Percentiles rank a stretch among this genome's conserved stretches.
These are phyloP conservation scores for Aspergillus panamensis DNA, from an alignment of 495 filamentous ascomycete species.

Conservation along the genomic window DNA sequence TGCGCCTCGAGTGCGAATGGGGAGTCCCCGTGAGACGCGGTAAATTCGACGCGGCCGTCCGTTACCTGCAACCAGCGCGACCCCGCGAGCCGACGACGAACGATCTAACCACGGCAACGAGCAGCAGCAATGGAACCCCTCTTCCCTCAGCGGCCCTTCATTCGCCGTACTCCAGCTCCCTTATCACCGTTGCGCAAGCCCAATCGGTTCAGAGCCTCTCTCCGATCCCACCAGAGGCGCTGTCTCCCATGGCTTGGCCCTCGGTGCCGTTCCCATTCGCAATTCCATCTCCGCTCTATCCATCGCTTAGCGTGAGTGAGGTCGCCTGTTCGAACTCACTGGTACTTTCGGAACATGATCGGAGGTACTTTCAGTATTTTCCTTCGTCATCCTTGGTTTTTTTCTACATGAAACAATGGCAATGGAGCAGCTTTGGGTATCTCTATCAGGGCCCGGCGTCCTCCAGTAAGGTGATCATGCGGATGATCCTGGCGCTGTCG, in stretches of 20 bases:
- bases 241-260: slow-evolving; percentile 9
- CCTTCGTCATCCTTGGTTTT: slow-evolving; percentile 40
- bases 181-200: slow-evolving; percentile 1
- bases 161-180: slow-evolving; percentile 7
- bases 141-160: not conserved
- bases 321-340: slow-evolving; percentile 38
- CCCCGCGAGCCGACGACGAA: slow-evolving; percentile 13
- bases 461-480: slow-evolving; percentile 43
- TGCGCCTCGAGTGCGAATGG: slow-evolving; percentile 39
- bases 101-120: not conserved
- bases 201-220: slow-evolving; percentile 6
- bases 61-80: slow-evolving; percentile 32
- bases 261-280: not conserved
- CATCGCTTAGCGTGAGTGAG: slow-evolving; percentile 25
- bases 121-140: not conserved
- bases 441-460: slow-evolving; percentile 39
- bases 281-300: slow-evolving; percentile 23
- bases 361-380: slow-evolving; percentile 42
- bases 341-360: slow-evolving; percentile 35
- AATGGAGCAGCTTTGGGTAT: slow-evolving; percentile 42
- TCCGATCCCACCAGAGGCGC: slow-evolving; percentile 9
- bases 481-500: slow-evolving; percentile 41
- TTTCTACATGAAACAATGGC: slow-evolving; percentile 45
- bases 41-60: slow-evolving; percentile 27
- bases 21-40: slow-evolving; percentile 34